Base-by-base conservation (phyloP, 495 filamentous ascomycete species). In the Gamarada debralockiae region DNA sequence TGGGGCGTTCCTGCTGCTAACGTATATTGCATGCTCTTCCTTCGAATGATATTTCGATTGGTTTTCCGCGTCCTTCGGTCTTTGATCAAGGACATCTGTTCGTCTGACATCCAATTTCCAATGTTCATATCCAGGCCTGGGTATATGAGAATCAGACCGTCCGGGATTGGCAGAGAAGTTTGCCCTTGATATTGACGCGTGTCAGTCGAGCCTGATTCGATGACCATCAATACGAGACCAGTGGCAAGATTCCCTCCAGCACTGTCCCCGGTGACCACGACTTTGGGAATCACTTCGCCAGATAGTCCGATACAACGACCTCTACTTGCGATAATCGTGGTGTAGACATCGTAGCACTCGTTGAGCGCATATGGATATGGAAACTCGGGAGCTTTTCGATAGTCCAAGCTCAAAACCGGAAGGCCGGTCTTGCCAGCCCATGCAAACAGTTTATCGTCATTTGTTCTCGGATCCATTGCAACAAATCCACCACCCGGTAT, bases 31-130 rank as follows among this genome's bases (percentile, higher is more conserved):
- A 72, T 84, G 40, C 80, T 88, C 69, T 97, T 97, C 48, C 85
- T 77, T 17, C 80, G 76, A 4, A 97, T 65, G 46, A 97, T 80
- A 39, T 78, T 75, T 51, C 77, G 78, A 62, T 97, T 96, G 1
- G 83, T 89, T 53, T 82, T 83, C 2, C 92, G 81, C 51, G 79
- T 82, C 48, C 81, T 76, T 36, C 88, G 84, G 52, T 96, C 90
- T 56, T 92, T 85, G 48, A 98, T 96, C 34, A 97, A 70, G 0
- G 88, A 77, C 89, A 97, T 93, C 64, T 97, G 92, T 65, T 97
- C 93, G 59, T 98, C 95, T 0, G 86, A 90, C 91, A 98, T 97
- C 93, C 93, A 98, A 60, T 90, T 97, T n/a, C 88, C 87, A 45
- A 97, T 96, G 64, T 90, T 96, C 83, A 97, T 86, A 61, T 96